Base-by-base conservation (phyloP, 2,329 filamentous ascomycete genomes). In the Colletotrichum scovillei region DNA sequence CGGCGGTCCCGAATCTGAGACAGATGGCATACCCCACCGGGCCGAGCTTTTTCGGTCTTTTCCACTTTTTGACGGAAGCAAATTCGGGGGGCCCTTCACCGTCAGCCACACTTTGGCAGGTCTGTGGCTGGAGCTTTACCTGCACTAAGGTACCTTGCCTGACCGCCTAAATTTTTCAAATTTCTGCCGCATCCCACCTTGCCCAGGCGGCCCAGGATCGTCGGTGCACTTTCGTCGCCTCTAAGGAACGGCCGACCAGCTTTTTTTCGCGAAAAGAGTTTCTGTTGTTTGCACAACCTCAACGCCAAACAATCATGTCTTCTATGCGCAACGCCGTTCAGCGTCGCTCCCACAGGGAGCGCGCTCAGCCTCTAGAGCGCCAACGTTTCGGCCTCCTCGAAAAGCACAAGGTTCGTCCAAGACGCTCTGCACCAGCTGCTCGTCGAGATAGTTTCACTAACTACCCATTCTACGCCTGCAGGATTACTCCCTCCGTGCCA, bases 341-440 rank as follows among this genome's bases (percentile, higher is more conserved):
- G 78, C 91, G 94, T 84, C 94, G 95, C 80, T 93, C 95, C 77
- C 96, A 98, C 84, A 91, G 92, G 78, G 97, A 98, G 88, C 93
- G 97, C 78, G 94, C 94, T 46, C 97, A 98, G 83, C 94, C 95
- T 53, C 84, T 91, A 75, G 94, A 95, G 81, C 94, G 97, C 66
- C 87, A 92, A 76, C 94, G 94, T 86, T 95, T 95, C 84, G 97
- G 97, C 76, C 90, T 98, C 26, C 92, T 98, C 74, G 97, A 98
- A 83, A 98, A 99, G 86, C 94, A 97, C 88, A 98, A 98, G 86
- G 92, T 92, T 80, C 55, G 80, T 75, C 52, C n/a, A 30, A 35
- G 58, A 58, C 4, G 26, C 49, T 11, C 60, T 16, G 14, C 35
- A 35, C n/a, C 32, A 26, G 3, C 9, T 22, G 19, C 8, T 55